Evolutionary conservation across 176 grass and related monocot genomes (phyloP).

Genomic region (Phyllostachys edulis): DNA sequence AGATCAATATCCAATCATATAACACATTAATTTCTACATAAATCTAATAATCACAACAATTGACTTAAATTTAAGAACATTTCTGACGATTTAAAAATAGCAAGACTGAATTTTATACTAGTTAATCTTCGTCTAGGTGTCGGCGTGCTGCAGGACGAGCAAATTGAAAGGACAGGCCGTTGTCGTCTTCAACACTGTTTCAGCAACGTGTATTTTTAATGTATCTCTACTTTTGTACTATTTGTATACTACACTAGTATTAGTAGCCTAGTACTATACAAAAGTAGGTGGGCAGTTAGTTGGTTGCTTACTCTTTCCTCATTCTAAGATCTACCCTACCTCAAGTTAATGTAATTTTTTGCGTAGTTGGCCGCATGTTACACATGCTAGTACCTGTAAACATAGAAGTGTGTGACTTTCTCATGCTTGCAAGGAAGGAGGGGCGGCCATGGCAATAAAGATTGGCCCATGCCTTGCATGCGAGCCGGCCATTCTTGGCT

Average conservation of each 20-base stretch:
- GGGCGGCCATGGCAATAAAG: not conserved
- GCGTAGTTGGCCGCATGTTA: constrained; percentile 13
- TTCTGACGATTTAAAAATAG: too few relatives aligned
- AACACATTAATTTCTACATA: too few relatives aligned
- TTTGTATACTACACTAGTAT: not conserved
- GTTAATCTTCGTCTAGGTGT: not conserved
- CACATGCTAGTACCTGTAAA: not conserved
- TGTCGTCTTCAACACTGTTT: not conserved
- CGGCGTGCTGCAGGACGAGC: not conserved
- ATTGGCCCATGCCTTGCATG: constrained; percentile 13
- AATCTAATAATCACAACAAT: too few relatives aligned
- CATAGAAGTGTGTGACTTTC: not conserved
- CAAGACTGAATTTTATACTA: not conserved
- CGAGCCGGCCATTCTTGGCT: constrained; percentile 27
- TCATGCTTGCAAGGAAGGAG: not conserved
- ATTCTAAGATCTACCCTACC: not conserved
- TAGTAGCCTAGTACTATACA: not conserved
- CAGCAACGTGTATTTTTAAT: not conserved
- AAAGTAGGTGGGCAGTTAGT: not conserved
- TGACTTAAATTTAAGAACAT: too few relatives aligned
- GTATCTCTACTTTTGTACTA: not conserved
- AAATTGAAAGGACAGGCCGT: not conserved
- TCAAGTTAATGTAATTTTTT: not conserved
- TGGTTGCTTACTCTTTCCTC: not conserved
- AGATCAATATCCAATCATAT: too few relatives aligned